phyloP scores from a whole-genome alignment of 306 rosid genomes.

The Castanospermum australe region DNA sequence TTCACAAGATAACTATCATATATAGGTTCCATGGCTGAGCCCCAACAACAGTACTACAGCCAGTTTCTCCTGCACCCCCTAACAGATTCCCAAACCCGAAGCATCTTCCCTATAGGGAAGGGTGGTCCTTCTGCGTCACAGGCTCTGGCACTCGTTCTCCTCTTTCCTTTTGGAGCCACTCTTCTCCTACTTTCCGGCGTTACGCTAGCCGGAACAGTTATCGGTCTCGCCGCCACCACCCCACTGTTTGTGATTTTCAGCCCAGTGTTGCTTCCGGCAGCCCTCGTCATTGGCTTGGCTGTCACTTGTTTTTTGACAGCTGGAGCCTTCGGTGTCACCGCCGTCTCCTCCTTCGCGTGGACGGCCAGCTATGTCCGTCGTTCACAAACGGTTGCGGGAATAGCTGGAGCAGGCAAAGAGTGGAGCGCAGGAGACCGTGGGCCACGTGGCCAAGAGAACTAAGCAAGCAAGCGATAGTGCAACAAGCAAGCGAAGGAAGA shows the following conservation, averaged over 20 bases:
- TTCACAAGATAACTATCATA: too few relatives aligned
- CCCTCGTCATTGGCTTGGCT: conserved; percentile 18
- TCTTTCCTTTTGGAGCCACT: conserved; percentile 31
- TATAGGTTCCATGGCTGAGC: conserved; percentile 22
- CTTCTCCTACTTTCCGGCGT: conserved; percentile 40
- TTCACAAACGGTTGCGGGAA: conserved; percentile 1
- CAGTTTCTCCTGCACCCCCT: too few relatives aligned
- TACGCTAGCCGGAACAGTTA: conserved; percentile 29
- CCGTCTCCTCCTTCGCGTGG: conserved; percentile 44
- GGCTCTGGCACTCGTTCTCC: conserved; percentile 23
- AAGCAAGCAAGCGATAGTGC: not conserved
- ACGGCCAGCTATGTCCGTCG: conserved; percentile 20
- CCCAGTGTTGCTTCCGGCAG: conserved; percentile 45
- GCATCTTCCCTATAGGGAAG: not conserved
- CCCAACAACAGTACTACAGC: not conserved
- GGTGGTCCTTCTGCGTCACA: conserved; percentile 26
- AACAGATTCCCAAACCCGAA: not conserved
- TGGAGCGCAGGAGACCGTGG: conserved; percentile 24
- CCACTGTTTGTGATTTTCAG: conserved; percentile 42
- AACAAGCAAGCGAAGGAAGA: not conserved
- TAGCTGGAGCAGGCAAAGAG: conserved; percentile 19
- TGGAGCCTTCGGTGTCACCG: conserved; percentile 44
- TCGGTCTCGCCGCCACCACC: conserved; percentile 32
- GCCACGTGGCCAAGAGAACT: not conserved
- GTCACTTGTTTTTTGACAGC: conserved; percentile 39